These are phyloP conservation scores for Solanum ossicruentum DNA, from an alignment of 257 asterid genomes.

Conservation along the genomic window DNA sequence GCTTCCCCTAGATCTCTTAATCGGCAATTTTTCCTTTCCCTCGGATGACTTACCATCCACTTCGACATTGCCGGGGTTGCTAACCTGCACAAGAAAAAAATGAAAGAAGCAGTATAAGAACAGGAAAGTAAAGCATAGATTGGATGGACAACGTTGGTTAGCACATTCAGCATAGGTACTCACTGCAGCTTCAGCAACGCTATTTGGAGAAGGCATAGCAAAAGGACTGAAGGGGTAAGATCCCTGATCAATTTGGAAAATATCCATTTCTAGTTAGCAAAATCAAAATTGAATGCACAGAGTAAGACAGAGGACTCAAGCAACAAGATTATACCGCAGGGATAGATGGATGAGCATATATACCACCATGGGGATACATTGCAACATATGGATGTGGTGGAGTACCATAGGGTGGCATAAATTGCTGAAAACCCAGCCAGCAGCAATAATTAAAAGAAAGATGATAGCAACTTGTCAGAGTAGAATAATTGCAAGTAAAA, in stretches of 20 bases:
- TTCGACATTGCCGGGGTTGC: slow-evolving; percentile 46
- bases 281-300: neutral
- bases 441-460: neutral
- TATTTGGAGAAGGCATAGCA: slow-evolving; percentile 85
- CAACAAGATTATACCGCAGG: slow-evolving; percentile 50
- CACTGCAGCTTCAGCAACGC: slow-evolving; percentile 71
- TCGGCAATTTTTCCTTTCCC: slow-evolving; percentile 75
- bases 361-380: slow-evolving; percentile 92
- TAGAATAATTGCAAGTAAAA: neutral
- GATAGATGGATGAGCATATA: slow-evolving; percentile 91
- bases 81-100: slow-evolving; percentile 20
- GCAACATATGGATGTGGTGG: slow-evolving; percentile 96
- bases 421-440: slow-evolving; percentile 41
- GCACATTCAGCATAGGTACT: slow-evolving; percentile 15
- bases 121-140: neutral
- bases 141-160: neutral
- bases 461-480: neutral
- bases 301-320: neutral
- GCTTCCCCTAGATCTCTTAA: slow-evolving; percentile 90
- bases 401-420: slow-evolving; percentile 92
- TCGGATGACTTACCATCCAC: slow-evolving; percentile 69
- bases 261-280: neutral
- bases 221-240: slow-evolving; percentile 93
- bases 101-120: neutral
- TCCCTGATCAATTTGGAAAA: slow-evolving; percentile 29